Evolutionary conservation across 2,329 filamentous ascomycete species (phyloP).

Genomic region (Chrysoporthe cubensis): DNA sequence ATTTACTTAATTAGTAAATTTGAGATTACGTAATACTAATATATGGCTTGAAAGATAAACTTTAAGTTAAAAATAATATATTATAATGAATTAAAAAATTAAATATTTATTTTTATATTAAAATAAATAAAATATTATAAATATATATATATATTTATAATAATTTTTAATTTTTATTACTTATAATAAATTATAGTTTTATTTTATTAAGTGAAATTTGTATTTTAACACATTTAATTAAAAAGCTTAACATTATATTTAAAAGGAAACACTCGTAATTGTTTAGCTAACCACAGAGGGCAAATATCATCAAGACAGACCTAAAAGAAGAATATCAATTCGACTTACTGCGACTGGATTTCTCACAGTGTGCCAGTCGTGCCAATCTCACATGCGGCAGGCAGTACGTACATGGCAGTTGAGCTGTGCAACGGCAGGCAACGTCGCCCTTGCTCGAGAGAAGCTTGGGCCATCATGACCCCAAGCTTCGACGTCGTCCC

Average conservation of each 20-base stretch:
- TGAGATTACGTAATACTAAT: too few species aligned
- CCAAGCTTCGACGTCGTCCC: slow-evolving; percentile 10
- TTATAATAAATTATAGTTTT: neutral
- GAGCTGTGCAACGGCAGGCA: slow-evolving; percentile 12
- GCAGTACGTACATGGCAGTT: too few species aligned
- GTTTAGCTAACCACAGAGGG: too few species aligned
- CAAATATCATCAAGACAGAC: too few species aligned
- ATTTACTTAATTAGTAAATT: too few species aligned
- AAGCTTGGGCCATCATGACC: slow-evolving; percentile 14
- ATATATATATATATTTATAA: fast-evolving
- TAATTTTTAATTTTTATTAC: neutral
- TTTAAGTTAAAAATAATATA: neutral
- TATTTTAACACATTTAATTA: too few species aligned
- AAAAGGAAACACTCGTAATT: neutral
- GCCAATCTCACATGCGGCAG: too few species aligned
- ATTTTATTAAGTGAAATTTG: too few species aligned
- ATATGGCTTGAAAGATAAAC: neutral
- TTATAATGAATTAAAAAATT: neutral
- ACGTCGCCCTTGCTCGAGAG: slow-evolving; percentile 8
- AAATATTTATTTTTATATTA: neutral
- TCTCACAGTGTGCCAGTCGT: too few species aligned
- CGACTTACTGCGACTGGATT: too few species aligned
- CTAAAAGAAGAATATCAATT: too few species aligned
- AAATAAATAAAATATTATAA: neutral
- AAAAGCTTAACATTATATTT: neutral